Percentiles rank a stretch among this genome's conserved stretches.
These are phyloP conservation scores for Taiwanofungus camphoratus DNA, from an alignment of 1,284 basidiomycete genomes.

Conservation along the genomic window DNA sequence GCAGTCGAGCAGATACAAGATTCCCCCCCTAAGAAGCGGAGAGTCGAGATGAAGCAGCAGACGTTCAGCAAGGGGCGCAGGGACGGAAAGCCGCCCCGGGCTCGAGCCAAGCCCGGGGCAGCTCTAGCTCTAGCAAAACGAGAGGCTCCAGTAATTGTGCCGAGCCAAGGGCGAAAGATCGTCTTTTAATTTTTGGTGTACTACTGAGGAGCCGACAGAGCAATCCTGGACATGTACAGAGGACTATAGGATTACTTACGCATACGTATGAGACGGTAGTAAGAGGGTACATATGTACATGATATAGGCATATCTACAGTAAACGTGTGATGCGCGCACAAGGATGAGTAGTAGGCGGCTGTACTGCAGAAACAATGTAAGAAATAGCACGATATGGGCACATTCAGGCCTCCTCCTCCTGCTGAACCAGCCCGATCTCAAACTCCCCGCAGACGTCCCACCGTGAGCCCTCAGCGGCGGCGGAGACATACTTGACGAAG, in stretches of 20 bases:
- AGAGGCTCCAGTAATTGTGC: conserved; percentile 81
- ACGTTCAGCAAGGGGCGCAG: conserved; percentile 5
- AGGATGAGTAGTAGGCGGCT: no score
- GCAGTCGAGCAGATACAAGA: conserved; percentile 1
- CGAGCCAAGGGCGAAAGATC: conserved; percentile 77
- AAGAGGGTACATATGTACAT: background rate
- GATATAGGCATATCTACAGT: background rate
- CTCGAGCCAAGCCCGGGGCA: conserved; percentile 79
- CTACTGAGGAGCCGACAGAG: background rate
- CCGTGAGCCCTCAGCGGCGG: conserved; percentile 77
- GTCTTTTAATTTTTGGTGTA: conserved; percentile 47
- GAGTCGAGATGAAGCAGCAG: conserved; percentile 3
- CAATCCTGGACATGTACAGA: background rate
- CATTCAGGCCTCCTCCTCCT: conserved; percentile 36
- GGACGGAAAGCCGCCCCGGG: conserved; percentile 14
- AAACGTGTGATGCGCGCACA: background rate
- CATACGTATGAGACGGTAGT: no score
- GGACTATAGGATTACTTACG: background rate
- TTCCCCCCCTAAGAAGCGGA: conserved; percentile 14
- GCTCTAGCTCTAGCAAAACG: conserved; percentile 86
- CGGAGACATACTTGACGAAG: conserved; percentile 92
- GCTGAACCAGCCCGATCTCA: conserved; percentile 70
- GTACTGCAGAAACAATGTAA: background rate
- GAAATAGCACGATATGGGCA: background rate
- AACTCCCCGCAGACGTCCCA: conserved; percentile 92